A percentile compares a stretch with the other conserved stretches of the same genome.
These are phyloP conservation scores for Colletotrichum sp. DNA, from an alignment of 2,329 filamentous ascomycete species.

Conservation along the genomic window DNA sequence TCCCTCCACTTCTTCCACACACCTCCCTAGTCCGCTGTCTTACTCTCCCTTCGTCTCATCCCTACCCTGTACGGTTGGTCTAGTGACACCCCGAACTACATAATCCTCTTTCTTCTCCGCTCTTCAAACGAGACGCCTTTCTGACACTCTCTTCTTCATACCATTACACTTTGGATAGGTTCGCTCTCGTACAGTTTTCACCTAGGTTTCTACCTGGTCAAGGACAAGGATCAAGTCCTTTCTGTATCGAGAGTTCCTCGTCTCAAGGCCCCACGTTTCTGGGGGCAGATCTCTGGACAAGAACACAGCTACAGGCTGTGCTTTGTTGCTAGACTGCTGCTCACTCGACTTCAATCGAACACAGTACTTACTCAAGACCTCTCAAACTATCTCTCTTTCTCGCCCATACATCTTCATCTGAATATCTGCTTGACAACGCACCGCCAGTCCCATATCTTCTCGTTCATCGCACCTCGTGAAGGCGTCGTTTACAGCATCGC, in stretches of 20 bases:
- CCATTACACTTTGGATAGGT: constrained; percentile 16
- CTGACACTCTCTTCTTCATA: background rate
- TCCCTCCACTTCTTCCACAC: constrained; percentile 3
- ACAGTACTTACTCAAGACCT: background rate
- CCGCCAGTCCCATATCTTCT: background rate
- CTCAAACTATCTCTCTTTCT: background rate
- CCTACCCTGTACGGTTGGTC: background rate
- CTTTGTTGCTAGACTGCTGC: constrained; percentile 25
- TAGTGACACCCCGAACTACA: constrained; percentile 12
- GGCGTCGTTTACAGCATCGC: constrained; percentile 7
- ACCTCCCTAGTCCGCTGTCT: constrained; percentile 5
- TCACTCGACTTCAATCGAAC: constrained; percentile 11
- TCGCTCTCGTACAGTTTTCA: background rate
- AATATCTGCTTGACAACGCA: background rate
- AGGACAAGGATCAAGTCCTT: constrained; percentile 13
- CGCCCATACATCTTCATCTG: background rate
- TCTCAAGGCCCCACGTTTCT: constrained; percentile 18
- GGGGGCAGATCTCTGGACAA: constrained; percentile 26
- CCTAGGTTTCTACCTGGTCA: constrained; percentile 13
- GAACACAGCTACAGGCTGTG: constrained; percentile 12
- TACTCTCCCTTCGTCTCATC: constrained; percentile 12
- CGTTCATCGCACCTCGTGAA: constrained; percentile 13
- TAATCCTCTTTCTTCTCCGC: constrained; percentile 16
- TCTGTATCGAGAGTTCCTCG: constrained; percentile 13
- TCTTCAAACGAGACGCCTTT: background rate